Conservation (phyloP, 2,329 filamentous ascomycete species). For the Penicillium sp. region DNA sequence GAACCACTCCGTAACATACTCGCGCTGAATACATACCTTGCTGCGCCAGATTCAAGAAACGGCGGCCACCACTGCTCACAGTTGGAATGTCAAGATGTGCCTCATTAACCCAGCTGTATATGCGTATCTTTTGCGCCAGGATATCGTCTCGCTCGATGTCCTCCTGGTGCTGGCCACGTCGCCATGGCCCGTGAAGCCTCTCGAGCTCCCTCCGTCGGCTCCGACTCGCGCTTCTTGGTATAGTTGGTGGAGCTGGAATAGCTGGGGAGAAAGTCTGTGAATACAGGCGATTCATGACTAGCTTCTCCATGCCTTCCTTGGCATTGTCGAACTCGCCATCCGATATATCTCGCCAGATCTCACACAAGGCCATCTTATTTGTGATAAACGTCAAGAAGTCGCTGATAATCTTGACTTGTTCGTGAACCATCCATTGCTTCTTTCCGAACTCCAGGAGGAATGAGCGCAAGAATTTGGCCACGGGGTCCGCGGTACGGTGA, state of each 20-base stretch:
- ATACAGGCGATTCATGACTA: conserved; percentile 98
- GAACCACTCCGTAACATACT: not conserved
- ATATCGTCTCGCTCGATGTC: conserved; percentile 95
- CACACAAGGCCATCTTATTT: conserved; percentile 96
- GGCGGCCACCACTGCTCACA: conserved; percentile 77
- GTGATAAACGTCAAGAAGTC: conserved; percentile 96
- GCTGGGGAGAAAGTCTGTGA: conserved; percentile 93
- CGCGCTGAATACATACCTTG: conserved; percentile 59
- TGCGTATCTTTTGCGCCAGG: conserved; percentile 92
- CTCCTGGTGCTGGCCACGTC: conserved; percentile 92
- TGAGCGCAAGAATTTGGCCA: conserved; percentile 90
- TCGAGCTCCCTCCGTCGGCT: conserved; percentile 66
- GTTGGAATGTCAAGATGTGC: conserved; percentile 89
- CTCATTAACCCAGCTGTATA: conserved; percentile 92
- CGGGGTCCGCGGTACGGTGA: conserved; percentile 95
- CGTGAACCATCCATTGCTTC: conserved; percentile 98
- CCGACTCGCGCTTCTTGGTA: conserved; percentile 56
- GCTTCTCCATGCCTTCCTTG: conserved; percentile 97
- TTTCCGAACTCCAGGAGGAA: conserved; percentile 94
- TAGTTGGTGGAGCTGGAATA: conserved; percentile 74
- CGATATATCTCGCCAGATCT: conserved; percentile 92
- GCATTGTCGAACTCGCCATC: conserved; percentile 98
- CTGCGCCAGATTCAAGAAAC: conserved; percentile 83
- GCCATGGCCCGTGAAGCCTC: conserved; percentile 69
- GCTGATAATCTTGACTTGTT: conserved; percentile 97